These are phyloP conservation scores for Penicillium cataractarum DNA, from an alignment of 495 filamentous ascomycete genomes.

Conservation along the genomic window DNA sequence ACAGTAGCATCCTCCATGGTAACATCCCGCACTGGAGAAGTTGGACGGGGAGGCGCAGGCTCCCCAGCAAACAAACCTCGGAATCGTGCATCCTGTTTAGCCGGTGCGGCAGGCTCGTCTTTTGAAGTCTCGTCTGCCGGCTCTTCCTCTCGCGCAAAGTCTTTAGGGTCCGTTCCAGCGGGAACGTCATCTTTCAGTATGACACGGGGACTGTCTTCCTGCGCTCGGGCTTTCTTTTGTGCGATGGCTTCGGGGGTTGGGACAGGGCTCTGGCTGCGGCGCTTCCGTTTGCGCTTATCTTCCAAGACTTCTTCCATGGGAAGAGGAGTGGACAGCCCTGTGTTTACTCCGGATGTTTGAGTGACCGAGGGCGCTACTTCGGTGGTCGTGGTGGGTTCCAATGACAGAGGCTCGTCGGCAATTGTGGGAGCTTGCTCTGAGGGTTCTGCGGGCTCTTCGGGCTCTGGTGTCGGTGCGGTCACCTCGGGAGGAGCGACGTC, in stretches of 20 bases:
- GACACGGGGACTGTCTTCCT: constrained; percentile 33
- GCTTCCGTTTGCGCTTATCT: constrained; percentile 73
- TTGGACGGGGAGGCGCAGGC: constrained; percentile 21
- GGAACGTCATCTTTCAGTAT: constrained; percentile 34
- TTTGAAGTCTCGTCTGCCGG: constrained; percentile 15
- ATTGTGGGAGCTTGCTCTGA: constrained; percentile 32
- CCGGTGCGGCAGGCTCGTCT: constrained; percentile 20
- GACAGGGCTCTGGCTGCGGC: constrained; percentile 69
- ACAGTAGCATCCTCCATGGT: constrained; percentile 52
- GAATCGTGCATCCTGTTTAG: constrained; percentile 54
- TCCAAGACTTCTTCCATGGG: constrained; percentile 47
- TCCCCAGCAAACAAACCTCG: constrained; percentile 54
- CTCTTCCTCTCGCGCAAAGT: constrained; percentile 8
- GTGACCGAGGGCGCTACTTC: constrained; percentile 22
- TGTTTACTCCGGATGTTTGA: constrained; percentile 32
- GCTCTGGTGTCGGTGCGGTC: constrained; percentile 14
- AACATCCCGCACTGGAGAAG: constrained; percentile 30
- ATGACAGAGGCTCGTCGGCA: constrained; percentile 14
- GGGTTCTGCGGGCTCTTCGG: constrained; percentile 29
- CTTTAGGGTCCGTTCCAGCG: constrained; percentile 17
- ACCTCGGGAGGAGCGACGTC: neutral
- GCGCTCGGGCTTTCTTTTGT: constrained; percentile 48
- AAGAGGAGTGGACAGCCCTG: constrained; percentile 40
- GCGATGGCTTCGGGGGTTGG: constrained; percentile 52
- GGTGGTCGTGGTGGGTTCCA: constrained; percentile 16